Evolutionary conservation across 2,329 filamentous ascomycete species (phyloP), one percentile per base, ranked within the genome.

Genomic region (Byssochlamys sp.): DNA sequence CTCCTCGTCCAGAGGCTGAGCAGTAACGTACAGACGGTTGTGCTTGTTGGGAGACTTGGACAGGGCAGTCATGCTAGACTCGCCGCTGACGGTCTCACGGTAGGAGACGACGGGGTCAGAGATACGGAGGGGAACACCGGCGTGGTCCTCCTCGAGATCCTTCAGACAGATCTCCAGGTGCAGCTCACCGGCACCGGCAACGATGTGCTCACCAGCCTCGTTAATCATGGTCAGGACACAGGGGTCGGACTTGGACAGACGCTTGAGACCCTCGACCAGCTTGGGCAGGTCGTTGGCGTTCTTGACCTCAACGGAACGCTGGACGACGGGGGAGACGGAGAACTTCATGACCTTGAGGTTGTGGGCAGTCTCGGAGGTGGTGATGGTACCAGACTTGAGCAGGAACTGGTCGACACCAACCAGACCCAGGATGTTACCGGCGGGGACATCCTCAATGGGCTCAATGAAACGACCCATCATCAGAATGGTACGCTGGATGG

Each of bases 281-380:
- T 99, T 99, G 79, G 94, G 94, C 65, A 99, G 87, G 84, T 99
- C 94, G 82, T 95, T 91, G 73, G 94, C 94, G 82, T 99, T 99
- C 90, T 97, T 97, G 84, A 96, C 92, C 81, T 96, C 90, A 73
- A 99, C 94, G 78, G 94, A 96, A 69, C 92, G 92, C 81, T 89
- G 92, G 67, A 99, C 94, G 81, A 99, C 94, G 71, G 94, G 94
- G 61, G 94, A 97, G 77, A 99, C 94, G 74, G 94, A 99, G 89
- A 99, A 99, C 85, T 96, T 97, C 94, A 99, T 99, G 81, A 99
- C 94, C 88, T 97, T 97, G 73, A 99, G 82, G 88, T 99, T 99
- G 88, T 99, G 94, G 76, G 94, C 92, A 66, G 90, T 95, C 69
- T 99, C 94, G 75, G 84, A 87, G 76, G 92, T 97, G 80, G 91